These are phyloP conservation scores for Coriaria nepalensis DNA, from an alignment of 306 rosid genomes.

Conservation along the genomic window DNA sequence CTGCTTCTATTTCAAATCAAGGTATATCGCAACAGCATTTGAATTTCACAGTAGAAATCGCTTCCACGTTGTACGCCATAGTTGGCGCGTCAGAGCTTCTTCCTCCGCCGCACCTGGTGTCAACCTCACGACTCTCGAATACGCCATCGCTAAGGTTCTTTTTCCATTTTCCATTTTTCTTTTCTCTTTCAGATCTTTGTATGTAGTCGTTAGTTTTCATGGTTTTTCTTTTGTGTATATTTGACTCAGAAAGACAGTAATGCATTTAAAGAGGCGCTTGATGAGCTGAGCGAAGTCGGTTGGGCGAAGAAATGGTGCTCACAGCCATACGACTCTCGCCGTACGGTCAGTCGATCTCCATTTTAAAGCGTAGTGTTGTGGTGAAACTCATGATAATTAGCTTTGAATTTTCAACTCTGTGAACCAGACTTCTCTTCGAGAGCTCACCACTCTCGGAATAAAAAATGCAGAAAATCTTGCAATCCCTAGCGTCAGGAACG, in stretches of 20 bases:
- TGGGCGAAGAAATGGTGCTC: conserved; percentile 98
- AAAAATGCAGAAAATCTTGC: conserved; percentile 93
- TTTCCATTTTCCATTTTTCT: not conserved
- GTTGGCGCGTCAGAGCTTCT: conserved; percentile 31
- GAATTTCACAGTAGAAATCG: conserved; percentile 4
- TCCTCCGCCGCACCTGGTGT: conserved; percentile 70
- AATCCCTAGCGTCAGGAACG: conserved; percentile 89
- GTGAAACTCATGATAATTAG: conserved; percentile 5
- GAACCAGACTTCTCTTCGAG: conserved; percentile 71
- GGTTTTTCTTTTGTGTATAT: not conserved
- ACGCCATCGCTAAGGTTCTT: conserved; percentile 67
- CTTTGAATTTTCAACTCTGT: conserved; percentile 7
- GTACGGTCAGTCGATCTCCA: conserved; percentile 70
- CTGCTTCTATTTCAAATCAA: not conserved
- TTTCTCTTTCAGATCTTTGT: not conserved
- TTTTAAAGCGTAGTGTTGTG: conserved; percentile 32
- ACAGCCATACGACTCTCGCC: conserved; percentile 86
- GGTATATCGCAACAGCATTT: not conserved
- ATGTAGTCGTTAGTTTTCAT: not conserved
- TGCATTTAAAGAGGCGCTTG: conserved; percentile 71
- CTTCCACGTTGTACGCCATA: conserved; percentile 16
- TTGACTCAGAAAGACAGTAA: conserved; percentile 66
- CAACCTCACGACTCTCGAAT: conserved; percentile 57
- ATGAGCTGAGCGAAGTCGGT: conserved; percentile 61
- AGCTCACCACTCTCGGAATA: conserved; percentile 68